These are phyloP conservation scores for Canavalia ensiformis DNA, from an alignment of 306 rosid species.

Conservation along the genomic window DNA sequence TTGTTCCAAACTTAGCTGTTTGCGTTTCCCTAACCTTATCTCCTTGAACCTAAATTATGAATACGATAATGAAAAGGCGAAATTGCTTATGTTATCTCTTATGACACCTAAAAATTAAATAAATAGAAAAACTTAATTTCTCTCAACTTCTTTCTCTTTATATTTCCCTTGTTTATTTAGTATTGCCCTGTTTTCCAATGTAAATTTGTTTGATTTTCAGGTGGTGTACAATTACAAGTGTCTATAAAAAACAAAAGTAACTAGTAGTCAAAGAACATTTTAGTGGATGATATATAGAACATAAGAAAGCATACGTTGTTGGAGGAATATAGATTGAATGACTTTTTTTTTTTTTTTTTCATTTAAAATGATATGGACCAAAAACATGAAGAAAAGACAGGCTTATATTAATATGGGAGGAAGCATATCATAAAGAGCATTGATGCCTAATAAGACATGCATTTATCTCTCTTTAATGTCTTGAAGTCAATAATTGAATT, in stretches of 20 bases:
- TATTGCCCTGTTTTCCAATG: not conserved
- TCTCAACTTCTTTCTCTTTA: not conserved
- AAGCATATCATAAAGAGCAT: not conserved
- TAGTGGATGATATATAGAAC: constrained; percentile 2
- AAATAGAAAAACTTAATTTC: too few species aligned
- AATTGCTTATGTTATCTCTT: not conserved
- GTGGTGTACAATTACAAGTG: not conserved
- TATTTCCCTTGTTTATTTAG: not conserved
- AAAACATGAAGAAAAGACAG: too few species aligned
- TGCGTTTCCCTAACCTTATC: constrained; percentile 15
- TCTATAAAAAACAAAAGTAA: not conserved
- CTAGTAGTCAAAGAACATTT: constrained; percentile 11
- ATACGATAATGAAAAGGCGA: not conserved
- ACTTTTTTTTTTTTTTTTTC: not conserved
- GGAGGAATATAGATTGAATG: not conserved
- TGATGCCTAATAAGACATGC: not conserved
- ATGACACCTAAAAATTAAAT: not conserved
- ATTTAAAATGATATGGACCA: not conserved
- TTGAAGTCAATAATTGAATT: not conserved
- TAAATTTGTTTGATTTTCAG: not conserved
- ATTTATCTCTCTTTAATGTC: not conserved
- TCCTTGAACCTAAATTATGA: not conserved
- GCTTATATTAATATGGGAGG: not conserved
- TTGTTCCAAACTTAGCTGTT: not conserved
- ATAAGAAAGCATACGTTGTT: constrained; percentile 10